Evolutionary conservation across 768 basidiomycete species (phyloP), one percentile per base, ranked within the genome.

Genomic region (Phanerochaete sordida): DNA sequence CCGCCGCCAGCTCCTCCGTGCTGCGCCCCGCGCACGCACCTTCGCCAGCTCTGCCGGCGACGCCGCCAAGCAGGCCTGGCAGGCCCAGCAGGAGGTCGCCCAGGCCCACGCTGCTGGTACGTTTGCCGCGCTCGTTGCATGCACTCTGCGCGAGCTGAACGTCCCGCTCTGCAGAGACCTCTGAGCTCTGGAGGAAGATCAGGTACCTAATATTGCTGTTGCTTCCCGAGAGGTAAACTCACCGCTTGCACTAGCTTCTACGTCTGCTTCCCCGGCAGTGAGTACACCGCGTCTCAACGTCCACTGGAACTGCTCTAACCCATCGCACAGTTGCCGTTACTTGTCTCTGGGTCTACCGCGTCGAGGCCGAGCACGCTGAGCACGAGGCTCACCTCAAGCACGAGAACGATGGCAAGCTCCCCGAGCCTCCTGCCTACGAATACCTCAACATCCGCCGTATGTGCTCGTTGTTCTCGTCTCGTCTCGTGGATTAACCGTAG

Each of bases 181-280:
- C 88, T 53, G 80, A 87, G 57, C 83, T 94, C 64, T 94, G 92
- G 92, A 86, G 90, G 69, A 92, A 87, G 78, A 90, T 94, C 72
- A 90, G 89, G 91, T 88, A 69, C 52, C 81, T 70, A 13, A 9
- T 21, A 35, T 54, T 54, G 15, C n/a, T 23, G 7, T 13, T 49
- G 26, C 23, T 16, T 27, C n/a, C 8, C 28, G 7, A 26, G 28
- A 45, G 30, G 46, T 51, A 65, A 57, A 31, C 48, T 51, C 39
- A 9, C 64, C 48, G 71, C 45, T 48, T 30, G n/a, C n/a, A n/a
- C n/a, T 51, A 93, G 92, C 74, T 83, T 80, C 77, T 93, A 81
- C 65, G 86, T 86, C 62, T 91, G 89, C 69, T 45, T 87, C 59
- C 92, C 92, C 63, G 84, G 80, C 62, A 86, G 92, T 93, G 64